A percentile compares a stretch with the other conserved stretches of the same genome.
Evolutionary conservation across 306 rosid genomes (phyloP).

Genomic region (Astragalus glycyphyllos): DNA sequence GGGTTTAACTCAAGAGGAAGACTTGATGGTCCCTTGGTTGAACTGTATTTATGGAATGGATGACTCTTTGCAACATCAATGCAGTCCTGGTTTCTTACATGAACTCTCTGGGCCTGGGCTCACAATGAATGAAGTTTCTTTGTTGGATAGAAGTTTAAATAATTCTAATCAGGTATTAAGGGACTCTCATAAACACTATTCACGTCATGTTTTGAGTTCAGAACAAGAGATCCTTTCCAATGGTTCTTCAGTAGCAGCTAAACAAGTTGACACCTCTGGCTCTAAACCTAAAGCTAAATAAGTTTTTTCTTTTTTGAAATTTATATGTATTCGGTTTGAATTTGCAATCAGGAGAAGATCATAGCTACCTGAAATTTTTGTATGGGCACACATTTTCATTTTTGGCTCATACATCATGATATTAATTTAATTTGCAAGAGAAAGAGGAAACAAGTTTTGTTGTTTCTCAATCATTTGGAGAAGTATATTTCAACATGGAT

Average conservation of each 20-base stretch:
- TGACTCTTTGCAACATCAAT: conserved; percentile 63
- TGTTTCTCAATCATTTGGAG: too few species aligned
- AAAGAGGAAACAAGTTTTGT: too few species aligned
- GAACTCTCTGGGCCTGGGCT: conserved; percentile 70
- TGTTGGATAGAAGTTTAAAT: conserved; percentile 49
- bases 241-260: conserved; percentile 42
- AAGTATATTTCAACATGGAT: too few species aligned
- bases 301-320: too few species aligned
- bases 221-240: conserved; percentile 52
- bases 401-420: too few species aligned
- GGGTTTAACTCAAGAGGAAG: conserved; percentile 64
- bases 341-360: too few species aligned
- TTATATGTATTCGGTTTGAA: too few species aligned
- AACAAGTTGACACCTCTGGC: conserved; percentile 44
- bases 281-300: conserved; percentile 45
- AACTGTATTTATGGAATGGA: conserved; percentile 54
- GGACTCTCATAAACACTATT: conserved; percentile 47
- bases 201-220: conserved; percentile 44
- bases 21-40: conserved; percentile 66
- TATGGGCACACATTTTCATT: too few species aligned
- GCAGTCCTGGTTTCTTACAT: conserved; percentile 62
- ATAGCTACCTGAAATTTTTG: too few species aligned
- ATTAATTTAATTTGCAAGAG: too few species aligned
- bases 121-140: conserved; percentile 54
- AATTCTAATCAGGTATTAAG: conserved; percentile 45